These are phyloP conservation scores for Boletus mariae DNA, from an alignment of 1,284 basidiomycete genomes.

Conservation along the genomic window DNA sequence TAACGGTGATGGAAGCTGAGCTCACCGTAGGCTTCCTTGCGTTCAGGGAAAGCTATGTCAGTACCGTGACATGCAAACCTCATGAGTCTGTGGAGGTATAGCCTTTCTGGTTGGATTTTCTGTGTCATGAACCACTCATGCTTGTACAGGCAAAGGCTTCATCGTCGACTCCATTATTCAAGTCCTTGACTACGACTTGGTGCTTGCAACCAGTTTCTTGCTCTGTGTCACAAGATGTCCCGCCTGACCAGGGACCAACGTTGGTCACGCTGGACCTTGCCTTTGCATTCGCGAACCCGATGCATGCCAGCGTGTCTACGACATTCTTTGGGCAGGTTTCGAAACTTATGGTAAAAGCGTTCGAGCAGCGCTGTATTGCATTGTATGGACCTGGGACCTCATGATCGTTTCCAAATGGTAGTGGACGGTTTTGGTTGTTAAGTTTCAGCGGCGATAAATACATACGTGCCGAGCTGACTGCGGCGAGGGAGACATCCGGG, in stretches of 20 bases:
- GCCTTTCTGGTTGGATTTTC: not conserved
- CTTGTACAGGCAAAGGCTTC: conserved; percentile 64
- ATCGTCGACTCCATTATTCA: conserved; percentile 83
- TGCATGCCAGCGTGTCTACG: conserved; percentile 79
- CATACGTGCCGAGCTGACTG: conserved; percentile 5
- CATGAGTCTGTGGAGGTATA: conserved; percentile 70
- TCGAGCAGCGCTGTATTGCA: conserved; percentile 76
- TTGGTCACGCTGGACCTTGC: conserved; percentile 77
- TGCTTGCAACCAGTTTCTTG: conserved; percentile 59
- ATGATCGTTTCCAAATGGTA: conserved; percentile 7
- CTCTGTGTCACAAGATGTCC: conserved; percentile 6
- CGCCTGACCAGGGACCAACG: conserved; percentile 47
- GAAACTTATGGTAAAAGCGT: conserved; percentile 87
- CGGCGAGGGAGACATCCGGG: conserved; percentile 8
- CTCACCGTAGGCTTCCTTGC: conserved; percentile 86
- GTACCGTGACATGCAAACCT: conserved; percentile 77
- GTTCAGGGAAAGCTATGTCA: conserved; percentile 86
- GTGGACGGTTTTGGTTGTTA: not conserved
- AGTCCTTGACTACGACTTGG: conserved; percentile 81
- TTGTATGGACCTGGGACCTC: conserved; percentile 52
- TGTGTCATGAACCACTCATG: conserved; percentile 2
- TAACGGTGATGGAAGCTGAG: conserved; percentile 73
- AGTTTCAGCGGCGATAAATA: not conserved
- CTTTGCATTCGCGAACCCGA: conserved; percentile 85
- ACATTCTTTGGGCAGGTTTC: conserved; percentile 86